Base-by-base conservation (phyloP, 1,284 basidiomycete genomes). In the Cryptococcus deneoformans region DNA sequence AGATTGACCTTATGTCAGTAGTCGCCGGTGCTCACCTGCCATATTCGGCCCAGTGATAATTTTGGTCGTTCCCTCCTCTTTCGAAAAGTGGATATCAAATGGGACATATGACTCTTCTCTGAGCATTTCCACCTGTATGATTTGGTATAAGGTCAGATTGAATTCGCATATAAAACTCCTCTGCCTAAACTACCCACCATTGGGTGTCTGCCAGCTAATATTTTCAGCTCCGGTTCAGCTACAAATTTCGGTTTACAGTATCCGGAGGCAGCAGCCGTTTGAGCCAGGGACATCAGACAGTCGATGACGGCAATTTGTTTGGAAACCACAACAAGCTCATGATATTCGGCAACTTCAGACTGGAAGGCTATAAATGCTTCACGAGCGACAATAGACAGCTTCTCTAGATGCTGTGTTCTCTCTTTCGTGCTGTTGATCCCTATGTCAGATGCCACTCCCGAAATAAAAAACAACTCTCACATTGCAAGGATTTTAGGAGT, bases 71-170 rank as follows among this genome's bases (percentile, higher is more conserved):
- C 69, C 77, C 35, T 80, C 77, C 11, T 73, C 77, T 20, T 75
- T 67, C 24, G 69, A 69, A 53, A 78, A 75, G 24, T 64, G 62
- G 46, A 75, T 69, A 55, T 76, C 72, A 55, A 77, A 80, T 77
- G 90, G 86, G 1, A 94, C 86, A 71, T 91, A 94, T 1, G 89
- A 89, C 60, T 90, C 85, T 1, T 85, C 79, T 43, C 85, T 80
- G 12, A 92, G 75, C 11, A 82, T 82, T 73, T 95, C 92, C 11
- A 29, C 29, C 29, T 29, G 29, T 29, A 29, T 3, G 29, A 29
- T 29, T 29, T 29, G 29, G 29, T 5, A 29, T 29, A 29, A 29
- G 29, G 5, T 29, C 29, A 29, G 29, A 29, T 29, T 20, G 20
- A 20, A 20, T 20, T 20, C 20, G 20, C 3, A 29, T 29, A 29